A percentile compares a stretch with the other conserved stretches of the same genome.
These are phyloP conservation scores for Lentinula raphanica DNA, from an alignment of 768 basidiomycete genomes.

Conservation along the genomic window DNA sequence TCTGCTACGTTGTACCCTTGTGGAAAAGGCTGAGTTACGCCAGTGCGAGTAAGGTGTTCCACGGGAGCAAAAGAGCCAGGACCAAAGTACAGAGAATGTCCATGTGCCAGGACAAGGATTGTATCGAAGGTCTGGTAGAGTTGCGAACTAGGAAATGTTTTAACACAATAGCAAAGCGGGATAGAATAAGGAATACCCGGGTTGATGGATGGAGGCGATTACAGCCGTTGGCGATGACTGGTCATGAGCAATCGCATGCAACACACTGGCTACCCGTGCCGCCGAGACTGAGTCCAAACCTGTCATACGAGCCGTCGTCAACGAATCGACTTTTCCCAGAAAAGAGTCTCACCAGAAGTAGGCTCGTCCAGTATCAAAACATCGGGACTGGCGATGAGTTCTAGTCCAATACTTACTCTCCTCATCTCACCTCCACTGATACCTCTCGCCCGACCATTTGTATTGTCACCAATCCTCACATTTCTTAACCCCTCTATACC, in stretches of 20 bases:
- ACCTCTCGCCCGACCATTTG: slow-evolving; percentile 68
- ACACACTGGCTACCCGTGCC: slow-evolving; percentile 68
- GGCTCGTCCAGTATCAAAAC: slow-evolving; percentile 87
- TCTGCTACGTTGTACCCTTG: slow-evolving; percentile 91
- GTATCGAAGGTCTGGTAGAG: slow-evolving; percentile 83
- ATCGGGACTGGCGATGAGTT: slow-evolving; percentile 81
- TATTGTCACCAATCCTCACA: slow-evolving; percentile 60
- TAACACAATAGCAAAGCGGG: not conserved
- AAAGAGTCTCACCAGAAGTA: slow-evolving; percentile 41
- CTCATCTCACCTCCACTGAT: slow-evolving; percentile 92
- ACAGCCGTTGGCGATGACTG: slow-evolving; percentile 67
- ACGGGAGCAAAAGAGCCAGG: slow-evolving; percentile 67
- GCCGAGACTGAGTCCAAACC: slow-evolving; percentile 89
- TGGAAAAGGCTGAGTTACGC: slow-evolving; percentile 47
- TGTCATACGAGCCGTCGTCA: no score
- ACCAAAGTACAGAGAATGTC: slow-evolving; percentile 75
- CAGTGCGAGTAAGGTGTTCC: slow-evolving; percentile 52
- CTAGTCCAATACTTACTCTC: slow-evolving; percentile 84
- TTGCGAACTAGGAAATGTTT: slow-evolving; percentile 50
- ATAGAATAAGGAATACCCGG: slow-evolving; percentile 41
- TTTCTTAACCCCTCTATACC: slow-evolving; percentile 69
- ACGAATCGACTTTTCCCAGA: no score
- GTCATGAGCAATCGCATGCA: slow-evolving; percentile 72
- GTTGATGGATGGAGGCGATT: slow-evolving; percentile 86
- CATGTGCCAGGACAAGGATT: slow-evolving; percentile 72